A percentile compares a stretch with the other conserved stretches of the same genome.
These are phyloP conservation scores for Yamadazyma diddensiae DNA, from an alignment of 1,139 yeast genomes.

Conservation along the genomic window DNA sequence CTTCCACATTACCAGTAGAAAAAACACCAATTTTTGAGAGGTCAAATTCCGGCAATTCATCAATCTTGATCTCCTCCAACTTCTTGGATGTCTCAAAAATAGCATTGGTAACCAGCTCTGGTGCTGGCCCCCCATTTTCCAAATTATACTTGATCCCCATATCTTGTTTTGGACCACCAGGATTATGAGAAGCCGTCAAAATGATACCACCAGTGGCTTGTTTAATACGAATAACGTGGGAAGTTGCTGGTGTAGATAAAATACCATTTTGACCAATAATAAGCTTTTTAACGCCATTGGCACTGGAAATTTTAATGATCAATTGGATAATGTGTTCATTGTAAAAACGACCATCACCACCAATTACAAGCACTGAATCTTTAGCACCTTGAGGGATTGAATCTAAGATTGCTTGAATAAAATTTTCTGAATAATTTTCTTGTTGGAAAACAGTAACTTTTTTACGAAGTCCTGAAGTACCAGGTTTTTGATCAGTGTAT, in stretches of 20 bases:
- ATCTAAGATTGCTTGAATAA: conserved; percentile 79
- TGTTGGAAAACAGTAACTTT: conserved; percentile 83
- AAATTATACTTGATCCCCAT: conserved; percentile 95
- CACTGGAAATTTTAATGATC: conserved; percentile 82
- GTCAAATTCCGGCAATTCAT: conserved; percentile 61
- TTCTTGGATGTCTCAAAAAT: conserved; percentile 69
- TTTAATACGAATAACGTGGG: conserved; percentile 79
- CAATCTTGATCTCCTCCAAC: conserved; percentile 56
- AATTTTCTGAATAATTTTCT: conserved; percentile 85
- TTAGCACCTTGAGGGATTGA: conserved; percentile 88
- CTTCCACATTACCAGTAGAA: conserved; percentile 52
- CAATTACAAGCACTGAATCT: conserved; percentile 79
- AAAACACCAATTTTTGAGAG: conserved; percentile 54
- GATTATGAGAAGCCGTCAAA: conserved; percentile 95
- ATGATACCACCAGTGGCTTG: conserved; percentile 93
- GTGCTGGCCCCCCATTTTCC: conserved; percentile 99
- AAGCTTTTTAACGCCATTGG: conserved; percentile 82
- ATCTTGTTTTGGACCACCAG: conserved; percentile 95
- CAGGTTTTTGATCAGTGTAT: conserved; percentile 91
- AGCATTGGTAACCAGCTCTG: conserved; percentile 86
- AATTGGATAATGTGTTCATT: conserved; percentile 78
- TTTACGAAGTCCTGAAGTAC: conserved; percentile 95
- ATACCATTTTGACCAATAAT: conserved; percentile 87
- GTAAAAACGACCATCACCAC: conserved; percentile 96
- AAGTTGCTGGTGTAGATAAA: conserved; percentile 93